Evolutionary conservation across 805 yeast species (phyloP).

Genomic region (Maudiozyma turicensis): DNA sequence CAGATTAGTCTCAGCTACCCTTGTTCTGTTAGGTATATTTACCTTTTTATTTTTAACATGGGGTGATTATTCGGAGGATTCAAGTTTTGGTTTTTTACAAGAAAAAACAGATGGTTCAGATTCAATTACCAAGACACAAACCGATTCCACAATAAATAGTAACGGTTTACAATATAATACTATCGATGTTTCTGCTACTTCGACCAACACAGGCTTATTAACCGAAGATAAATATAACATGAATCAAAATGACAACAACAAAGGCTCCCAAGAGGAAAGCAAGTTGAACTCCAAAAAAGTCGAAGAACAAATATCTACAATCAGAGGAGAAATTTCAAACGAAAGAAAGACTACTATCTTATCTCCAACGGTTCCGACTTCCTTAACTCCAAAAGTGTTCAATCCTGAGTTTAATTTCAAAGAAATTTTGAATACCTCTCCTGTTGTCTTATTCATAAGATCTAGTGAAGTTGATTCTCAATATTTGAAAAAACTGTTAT

Average conservation of each 20-base stretch:
- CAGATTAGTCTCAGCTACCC: constrained; percentile 7
- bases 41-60: constrained; percentile 7
- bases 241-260: not conserved
- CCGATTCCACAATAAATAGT: not conserved
- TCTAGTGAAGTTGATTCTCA: constrained; percentile 58
- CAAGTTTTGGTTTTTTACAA: not conserved
- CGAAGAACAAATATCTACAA: constrained; percentile 11
- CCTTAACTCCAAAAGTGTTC: not conserved
- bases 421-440: constrained; percentile 49
- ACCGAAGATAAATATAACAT: not conserved
- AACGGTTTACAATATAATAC: not conserved
- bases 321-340: constrained; percentile 8
- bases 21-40: constrained; percentile 5
- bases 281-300: constrained; percentile 9
- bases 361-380: not conserved
- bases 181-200: not conserved
- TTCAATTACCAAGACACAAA: not conserved
- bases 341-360: not conserved
- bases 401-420: constrained; percentile 25
- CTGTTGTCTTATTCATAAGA: constrained; percentile 49
- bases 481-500: constrained; percentile 53
- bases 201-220: not conserved
- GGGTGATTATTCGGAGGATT: constrained; percentile 8
- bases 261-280: constrained; percentile 1
- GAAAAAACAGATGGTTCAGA: not conserved